A percentile compares a stretch with the other conserved stretches of the same genome.
These are phyloP conservation scores for Phytophthora fragariae DNA, from an alignment of 352 stramenopile genomes.

Conservation along the genomic window DNA sequence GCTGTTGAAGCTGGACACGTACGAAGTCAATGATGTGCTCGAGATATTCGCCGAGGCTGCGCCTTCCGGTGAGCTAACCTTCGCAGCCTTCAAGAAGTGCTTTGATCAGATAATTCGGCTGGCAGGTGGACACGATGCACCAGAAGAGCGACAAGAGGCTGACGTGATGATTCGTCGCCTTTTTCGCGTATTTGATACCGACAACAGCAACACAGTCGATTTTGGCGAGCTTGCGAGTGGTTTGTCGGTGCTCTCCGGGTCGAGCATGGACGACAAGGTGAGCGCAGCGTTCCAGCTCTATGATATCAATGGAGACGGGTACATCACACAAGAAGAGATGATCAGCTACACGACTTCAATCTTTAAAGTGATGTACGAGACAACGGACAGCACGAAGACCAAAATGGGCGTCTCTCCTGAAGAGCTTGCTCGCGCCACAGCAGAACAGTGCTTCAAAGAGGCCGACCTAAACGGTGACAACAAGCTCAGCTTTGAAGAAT, in stretches of 20 bases:
- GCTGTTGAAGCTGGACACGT: conserved; percentile 86
- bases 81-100: conserved; percentile 87
- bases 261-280: conserved; percentile 89
- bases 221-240: conserved; percentile 89
- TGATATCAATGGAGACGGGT: conserved; percentile 86
- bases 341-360: conserved; percentile 90
- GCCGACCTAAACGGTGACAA: conserved; percentile 86
- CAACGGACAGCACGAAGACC: conserved; percentile 74
- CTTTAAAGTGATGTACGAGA: conserved; percentile 92
- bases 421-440: conserved; percentile 82
- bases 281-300: conserved; percentile 88
- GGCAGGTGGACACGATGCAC: conserved; percentile 70
- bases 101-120: conserved; percentile 90
- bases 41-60: conserved; percentile 89
- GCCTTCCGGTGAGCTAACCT: conserved; percentile 79
- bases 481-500: conserved; percentile 90
- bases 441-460: conserved; percentile 87
- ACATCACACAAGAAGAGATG: conserved; percentile 90
- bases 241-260: conserved; percentile 85
- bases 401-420: conserved; percentile 81
- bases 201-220: conserved; percentile 89
- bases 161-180: conserved; percentile 83
- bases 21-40: conserved; percentile 89
- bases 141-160: conserved; percentile 77
- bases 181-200: conserved; percentile 86